phyloP scores from a whole-genome alignment of 306 rosid genomes.

The Citrullus mucosospermus region DNA sequence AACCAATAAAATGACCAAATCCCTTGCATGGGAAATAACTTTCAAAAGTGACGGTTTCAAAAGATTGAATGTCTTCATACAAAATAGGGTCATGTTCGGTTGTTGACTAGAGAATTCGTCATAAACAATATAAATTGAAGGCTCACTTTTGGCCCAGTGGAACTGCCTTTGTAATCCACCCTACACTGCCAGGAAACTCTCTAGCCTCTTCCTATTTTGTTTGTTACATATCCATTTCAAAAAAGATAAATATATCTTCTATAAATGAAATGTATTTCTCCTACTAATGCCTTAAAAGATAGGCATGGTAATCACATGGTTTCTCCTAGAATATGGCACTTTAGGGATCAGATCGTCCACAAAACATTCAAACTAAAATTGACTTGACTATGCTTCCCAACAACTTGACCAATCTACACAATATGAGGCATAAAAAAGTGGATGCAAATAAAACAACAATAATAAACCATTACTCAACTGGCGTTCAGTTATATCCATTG shows the following conservation, averaged over 20 bases:
- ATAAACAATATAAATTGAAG: no score
- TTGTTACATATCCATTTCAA: no score
- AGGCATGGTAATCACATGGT: neutral
- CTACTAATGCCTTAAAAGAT: neutral
- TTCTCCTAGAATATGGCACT: neutral
- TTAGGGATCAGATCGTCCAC: neutral
- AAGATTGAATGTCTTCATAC: neutral
- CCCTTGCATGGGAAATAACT: neutral
- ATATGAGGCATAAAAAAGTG: neutral
- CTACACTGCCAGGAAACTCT: neutral
- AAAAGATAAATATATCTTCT: neutral
- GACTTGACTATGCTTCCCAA: neutral
- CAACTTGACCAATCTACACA: neutral
- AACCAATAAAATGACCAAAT: neutral
- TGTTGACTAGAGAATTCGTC: neutral
- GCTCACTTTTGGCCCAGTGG: neutral
- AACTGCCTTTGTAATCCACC: neutral
- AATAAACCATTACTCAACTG: neutral
- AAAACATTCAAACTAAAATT: neutral
- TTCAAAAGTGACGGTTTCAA: neutral
- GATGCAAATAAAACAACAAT: neutral
- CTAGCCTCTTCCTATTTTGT: neutral
- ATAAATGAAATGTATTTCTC: neutral
- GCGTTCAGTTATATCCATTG: neutral
- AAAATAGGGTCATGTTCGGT: neutral